Base-by-base conservation (phyloP, 1,284 basidiomycete genomes). In the Cryptococcus maquisensis region DNA sequence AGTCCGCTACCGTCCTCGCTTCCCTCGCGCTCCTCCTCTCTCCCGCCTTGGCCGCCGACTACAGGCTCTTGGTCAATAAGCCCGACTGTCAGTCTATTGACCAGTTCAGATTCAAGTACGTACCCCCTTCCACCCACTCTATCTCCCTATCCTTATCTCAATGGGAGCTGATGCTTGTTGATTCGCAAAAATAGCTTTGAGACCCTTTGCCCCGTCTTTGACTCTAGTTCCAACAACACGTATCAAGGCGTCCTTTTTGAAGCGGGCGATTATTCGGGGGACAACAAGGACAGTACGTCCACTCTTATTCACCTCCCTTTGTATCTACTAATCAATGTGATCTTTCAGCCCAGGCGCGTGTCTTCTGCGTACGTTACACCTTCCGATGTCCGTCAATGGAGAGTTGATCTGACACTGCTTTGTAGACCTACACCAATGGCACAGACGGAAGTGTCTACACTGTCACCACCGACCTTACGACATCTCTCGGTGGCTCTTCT, bases 151-250 rank as follows among this genome's bases (percentile, higher is more conserved):
- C 8, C 4, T n/a, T 1, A 15, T n/a, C n/a, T 20, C 23, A 9
- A 21, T 13, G 10, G 45, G 2, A 3, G 45, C 39, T 49, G 9
- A 12, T 8, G 23, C 37, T 16, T 39, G 12, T 40, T 13, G 46
- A 5, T 4, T 6, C 23, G 32, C 21, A 26, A 21, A 7, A 3
- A 13, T 26, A 57, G 55, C 24, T 57, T 52, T 35, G 40, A 42
- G 9, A 49, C 37, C 6, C 55, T 57, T 15, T 57, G 55, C 43
- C 55, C 55, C 18, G 42, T 57, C 18, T 57, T 46, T 40, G 35
- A 43, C 3, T 23, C 39, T 15, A 28, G 37, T 9, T 35, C 39
- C 12, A 38, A 38, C 24, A 48, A 37, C 40, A 40, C 18, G 13
- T 49, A 49, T 36, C 24, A 52, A 24, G 39, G 47, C 40, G 36